Percentiles rank a stretch among this genome's conserved stretches.
phyloP scores from a whole-genome alignment of 257 asterid genomes.

The Jacaranda copaia region DNA sequence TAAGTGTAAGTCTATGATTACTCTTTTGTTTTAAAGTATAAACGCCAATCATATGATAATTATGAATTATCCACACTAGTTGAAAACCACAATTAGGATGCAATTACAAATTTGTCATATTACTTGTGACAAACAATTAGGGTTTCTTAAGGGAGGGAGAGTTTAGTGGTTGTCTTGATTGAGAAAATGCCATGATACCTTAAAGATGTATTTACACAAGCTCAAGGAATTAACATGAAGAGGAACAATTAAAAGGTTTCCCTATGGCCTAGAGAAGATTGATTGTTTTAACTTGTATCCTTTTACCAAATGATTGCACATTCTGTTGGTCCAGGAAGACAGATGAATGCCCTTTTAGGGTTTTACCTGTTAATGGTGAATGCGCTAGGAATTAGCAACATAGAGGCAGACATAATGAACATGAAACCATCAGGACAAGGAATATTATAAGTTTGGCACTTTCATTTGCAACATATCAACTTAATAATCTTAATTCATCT shows the following conservation, averaged over 20 bases:
- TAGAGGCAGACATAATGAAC: not conserved
- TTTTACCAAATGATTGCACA: not conserved
- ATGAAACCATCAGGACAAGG: not conserved
- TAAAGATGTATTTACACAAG: too few relatives aligned
- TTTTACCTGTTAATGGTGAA: not conserved
- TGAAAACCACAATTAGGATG: not conserved
- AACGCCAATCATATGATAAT: not conserved
- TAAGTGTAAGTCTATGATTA: not conserved
- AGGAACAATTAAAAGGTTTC: too few relatives aligned
- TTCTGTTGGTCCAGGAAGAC: not conserved
- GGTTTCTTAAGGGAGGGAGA: too few relatives aligned
- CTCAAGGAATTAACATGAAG: too few relatives aligned
- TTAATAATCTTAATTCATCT: not conserved
- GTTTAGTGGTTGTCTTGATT: too few relatives aligned
- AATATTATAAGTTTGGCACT: not conserved
- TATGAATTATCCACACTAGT: not conserved
- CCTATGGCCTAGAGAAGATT: not conserved
- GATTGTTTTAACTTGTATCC: not conserved
- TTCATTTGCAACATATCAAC: not conserved
- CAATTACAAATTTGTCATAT: not conserved
- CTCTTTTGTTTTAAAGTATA: not conserved
- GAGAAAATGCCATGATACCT: not conserved
- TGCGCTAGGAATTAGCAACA: not conserved
- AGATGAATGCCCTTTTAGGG: not conserved
- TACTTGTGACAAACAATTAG: too few relatives aligned